These are phyloP conservation scores for Kwoniella heveanensis DNA, from an alignment of 768 basidiomycete genomes.

Conservation along the genomic window DNA sequence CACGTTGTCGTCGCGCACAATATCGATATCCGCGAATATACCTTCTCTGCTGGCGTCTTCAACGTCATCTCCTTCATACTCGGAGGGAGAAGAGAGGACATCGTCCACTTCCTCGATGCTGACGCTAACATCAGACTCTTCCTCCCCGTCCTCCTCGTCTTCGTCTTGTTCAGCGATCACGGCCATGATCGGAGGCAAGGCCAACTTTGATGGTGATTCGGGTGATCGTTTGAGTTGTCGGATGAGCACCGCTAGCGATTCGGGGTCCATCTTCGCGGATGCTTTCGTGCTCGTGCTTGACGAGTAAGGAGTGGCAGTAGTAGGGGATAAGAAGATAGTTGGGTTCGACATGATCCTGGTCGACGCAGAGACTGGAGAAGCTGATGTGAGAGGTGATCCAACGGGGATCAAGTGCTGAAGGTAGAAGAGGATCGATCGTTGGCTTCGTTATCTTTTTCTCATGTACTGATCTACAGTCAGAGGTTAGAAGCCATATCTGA, in stretches of 20 bases:
- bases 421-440: not conserved
- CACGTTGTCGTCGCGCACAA: not conserved
- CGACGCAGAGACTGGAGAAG: not conserved
- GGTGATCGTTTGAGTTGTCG: conserved; percentile 19
- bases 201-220: conserved; percentile 17
- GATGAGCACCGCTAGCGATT: conserved; percentile 7
- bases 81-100: not conserved
- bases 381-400: not conserved
- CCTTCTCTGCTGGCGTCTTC: not conserved
- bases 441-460: no score
- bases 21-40: not conserved
- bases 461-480: no score
- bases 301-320: not conserved
- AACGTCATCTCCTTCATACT: conserved; percentile 4
- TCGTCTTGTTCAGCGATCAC: conserved; percentile 6
- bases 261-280: conserved; percentile 6
- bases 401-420: not conserved
- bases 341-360: conserved; percentile 1
- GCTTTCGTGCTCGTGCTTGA: not conserved
- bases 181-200: conserved; percentile 22
- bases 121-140: not conserved
- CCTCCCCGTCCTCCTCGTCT: conserved; percentile 1
- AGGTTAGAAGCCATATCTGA: no score
- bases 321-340: not conserved
- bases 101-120: conserved; percentile 5